A percentile compares a stretch with the other conserved stretches of the same genome.
phyloP scores from a whole-genome alignment of 2,329 filamentous ascomycete genomes.

The Apiospora pterosperma region DNA sequence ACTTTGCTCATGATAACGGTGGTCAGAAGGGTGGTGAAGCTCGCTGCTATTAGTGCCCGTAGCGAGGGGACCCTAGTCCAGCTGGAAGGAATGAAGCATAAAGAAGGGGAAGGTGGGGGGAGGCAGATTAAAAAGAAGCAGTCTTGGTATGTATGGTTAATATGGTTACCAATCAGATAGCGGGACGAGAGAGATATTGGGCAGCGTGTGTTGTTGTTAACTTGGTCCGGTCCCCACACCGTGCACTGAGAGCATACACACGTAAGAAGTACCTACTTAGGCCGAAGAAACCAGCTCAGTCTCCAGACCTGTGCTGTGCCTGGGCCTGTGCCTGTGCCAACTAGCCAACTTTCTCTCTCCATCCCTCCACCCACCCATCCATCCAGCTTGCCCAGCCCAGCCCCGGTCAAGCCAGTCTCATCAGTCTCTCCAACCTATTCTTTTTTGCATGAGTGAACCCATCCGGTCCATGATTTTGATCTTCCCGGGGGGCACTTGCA shows the following conservation, averaged over 20 bases:
- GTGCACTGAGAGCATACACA: background rate
- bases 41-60: background rate
- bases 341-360: constrained; percentile 1
- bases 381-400: background rate
- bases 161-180: background rate
- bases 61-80: background rate
- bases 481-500: background rate
- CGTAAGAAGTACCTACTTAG: background rate
- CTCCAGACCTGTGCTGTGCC: background rate
- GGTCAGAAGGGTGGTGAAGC: background rate
- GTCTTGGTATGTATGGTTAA: too few species aligned
- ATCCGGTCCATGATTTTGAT: constrained; percentile 1
- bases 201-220: background rate
- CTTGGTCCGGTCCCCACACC: background rate
- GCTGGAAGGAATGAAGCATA: background rate
- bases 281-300: background rate
- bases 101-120: background rate
- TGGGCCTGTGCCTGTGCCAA: background rate
- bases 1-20: background rate
- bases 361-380: background rate
- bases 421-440: background rate
- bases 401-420: background rate
- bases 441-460: background rate
- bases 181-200: background rate
- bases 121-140: background rate